Evolutionary conservation across 139 green algal species (phyloP).

Genomic region (Chlamydomonas eustigma): DNA sequence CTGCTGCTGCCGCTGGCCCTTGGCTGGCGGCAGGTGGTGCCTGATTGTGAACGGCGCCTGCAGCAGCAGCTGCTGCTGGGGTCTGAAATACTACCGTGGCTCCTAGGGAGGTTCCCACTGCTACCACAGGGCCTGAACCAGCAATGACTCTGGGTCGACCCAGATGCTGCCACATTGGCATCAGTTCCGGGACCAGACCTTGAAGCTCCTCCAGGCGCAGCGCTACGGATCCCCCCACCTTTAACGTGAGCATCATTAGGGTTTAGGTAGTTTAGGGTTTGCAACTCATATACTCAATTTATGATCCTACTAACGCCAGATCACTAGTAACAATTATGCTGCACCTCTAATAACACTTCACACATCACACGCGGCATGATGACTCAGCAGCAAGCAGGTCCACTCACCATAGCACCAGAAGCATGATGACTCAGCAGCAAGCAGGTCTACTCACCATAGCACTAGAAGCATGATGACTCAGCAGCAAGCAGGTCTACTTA

Average conservation of each 20-base stretch:
- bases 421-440: too few relatives aligned
- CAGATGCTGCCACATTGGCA: constrained; percentile 16
- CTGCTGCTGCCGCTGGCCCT: background rate
- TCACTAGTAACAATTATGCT: too few relatives aligned
- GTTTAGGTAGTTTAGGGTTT: background rate
- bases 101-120: constrained; percentile 38
- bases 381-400: too few relatives aligned
- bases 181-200: constrained; percentile 16
- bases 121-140: constrained; percentile 27
- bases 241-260: constrained; percentile 18
- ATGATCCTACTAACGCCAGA: background rate
- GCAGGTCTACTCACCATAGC: too few relatives aligned
- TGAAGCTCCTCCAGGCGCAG: constrained; percentile 42
- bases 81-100: constrained; percentile 35
- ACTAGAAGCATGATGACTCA: too few relatives aligned
- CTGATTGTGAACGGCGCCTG: background rate
- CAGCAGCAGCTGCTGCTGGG: constrained; percentile 9
- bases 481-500: too few relatives aligned
- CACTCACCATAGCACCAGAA: too few relatives aligned
- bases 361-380: too few relatives aligned
- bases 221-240: constrained; percentile 40
- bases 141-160: constrained; percentile 29
- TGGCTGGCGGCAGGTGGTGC: background rate
- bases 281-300: background rate
- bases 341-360: too few relatives aligned